phyloP scores from a whole-genome alignment of 306 rosid species.

The Macrotyloma uniflorum region DNA sequence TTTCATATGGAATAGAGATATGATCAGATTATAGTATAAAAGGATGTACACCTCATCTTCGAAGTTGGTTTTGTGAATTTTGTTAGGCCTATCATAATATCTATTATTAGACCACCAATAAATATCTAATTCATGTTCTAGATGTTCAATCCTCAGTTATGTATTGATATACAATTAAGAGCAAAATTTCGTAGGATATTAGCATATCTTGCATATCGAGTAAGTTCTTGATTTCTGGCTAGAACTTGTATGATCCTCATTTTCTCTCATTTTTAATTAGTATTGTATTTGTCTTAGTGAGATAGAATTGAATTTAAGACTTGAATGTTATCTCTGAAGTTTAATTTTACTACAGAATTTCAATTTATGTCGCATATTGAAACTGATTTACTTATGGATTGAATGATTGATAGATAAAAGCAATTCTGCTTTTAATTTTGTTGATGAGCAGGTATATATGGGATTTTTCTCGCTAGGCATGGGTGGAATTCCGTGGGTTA shows the following conservation, averaged over 20 bases:
- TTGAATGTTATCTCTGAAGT: background rate
- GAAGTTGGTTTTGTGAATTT: too few species aligned
- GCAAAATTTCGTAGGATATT: background rate
- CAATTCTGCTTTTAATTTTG: background rate
- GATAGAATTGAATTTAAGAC: background rate
- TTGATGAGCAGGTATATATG: conserved; percentile 49
- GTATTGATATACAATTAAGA: too few species aligned
- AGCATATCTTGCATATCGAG: background rate
- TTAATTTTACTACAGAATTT: background rate
- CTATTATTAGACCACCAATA: too few species aligned
- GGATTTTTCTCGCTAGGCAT: conserved; percentile 74
- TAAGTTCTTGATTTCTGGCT: background rate
- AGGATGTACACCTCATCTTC: too few species aligned
- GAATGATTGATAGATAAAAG: background rate
- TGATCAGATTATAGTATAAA: too few species aligned
- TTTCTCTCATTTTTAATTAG: too few species aligned
- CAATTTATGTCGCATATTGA: background rate
- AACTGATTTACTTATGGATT: background rate
- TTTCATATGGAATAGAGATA: too few species aligned
- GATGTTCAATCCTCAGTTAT: too few species aligned
- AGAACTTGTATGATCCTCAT: background rate
- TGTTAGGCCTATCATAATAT: too few species aligned
- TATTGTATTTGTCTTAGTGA: conserved; percentile 18
- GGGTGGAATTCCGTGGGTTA: conserved; percentile 80
- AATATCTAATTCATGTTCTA: too few species aligned